Conservation (phyloP, 176 grass and related monocot genomes). For the Oryza coarctata region DNA sequence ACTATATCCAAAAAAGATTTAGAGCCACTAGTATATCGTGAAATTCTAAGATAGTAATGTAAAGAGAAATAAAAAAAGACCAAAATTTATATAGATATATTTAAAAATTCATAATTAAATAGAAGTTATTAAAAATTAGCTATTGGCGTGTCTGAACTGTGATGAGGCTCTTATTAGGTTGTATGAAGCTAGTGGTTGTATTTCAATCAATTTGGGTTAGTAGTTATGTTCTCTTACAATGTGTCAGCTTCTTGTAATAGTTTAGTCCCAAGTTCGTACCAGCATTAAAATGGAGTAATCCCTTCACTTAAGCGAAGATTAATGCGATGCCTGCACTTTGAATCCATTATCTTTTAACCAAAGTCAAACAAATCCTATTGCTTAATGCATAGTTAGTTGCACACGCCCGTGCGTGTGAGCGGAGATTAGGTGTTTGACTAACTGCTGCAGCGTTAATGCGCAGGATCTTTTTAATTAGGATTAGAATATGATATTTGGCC, state of each 20-base stretch:
- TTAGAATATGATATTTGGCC: conserved; percentile 38
- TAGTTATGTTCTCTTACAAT: conserved; percentile 36
- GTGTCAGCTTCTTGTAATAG: conserved; percentile 35
- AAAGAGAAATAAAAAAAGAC: no score
- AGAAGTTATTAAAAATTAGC: no score
- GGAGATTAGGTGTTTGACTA: conserved; percentile 39
- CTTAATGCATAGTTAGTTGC: conserved; percentile 42
- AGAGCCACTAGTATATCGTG: no score
- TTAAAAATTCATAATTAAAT: no score
- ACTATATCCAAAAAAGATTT: no score
- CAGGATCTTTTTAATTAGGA: conserved; percentile 34
- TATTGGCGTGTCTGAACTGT: no score
- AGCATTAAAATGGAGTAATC: conserved; percentile 38
- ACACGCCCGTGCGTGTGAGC: conserved; percentile 42
- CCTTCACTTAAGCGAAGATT: conserved; percentile 13
- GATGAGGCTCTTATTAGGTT: no score
- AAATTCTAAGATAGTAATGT: no score
- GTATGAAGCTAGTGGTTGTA: conserved; percentile 22
- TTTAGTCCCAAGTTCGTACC: conserved; percentile 39
- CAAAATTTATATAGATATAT: no score
- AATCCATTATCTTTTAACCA: conserved; percentile 45
- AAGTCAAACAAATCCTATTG: conserved; percentile 31
- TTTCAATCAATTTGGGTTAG: conserved; percentile 25
- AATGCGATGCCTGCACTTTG: conserved; percentile 54
- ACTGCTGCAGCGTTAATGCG: conserved; percentile 37